phyloP scores from a whole-genome alignment of 2,329 filamentous ascomycete genomes.

The Aspergillus hiratsukae region DNA sequence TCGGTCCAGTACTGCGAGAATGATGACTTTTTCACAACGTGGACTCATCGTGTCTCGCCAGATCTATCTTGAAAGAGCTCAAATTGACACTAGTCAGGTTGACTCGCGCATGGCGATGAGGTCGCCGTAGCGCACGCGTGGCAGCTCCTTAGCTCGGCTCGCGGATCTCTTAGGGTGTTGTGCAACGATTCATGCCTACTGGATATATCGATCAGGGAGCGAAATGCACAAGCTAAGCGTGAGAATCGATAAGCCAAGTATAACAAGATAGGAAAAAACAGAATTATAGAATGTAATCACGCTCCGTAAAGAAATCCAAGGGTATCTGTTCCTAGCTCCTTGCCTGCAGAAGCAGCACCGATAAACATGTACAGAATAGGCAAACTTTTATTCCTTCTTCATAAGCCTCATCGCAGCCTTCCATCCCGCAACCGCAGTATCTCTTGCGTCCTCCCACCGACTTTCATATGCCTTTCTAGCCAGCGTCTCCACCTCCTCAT shows the following conservation, averaged over 20 bases:
- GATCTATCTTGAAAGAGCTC: neutral
- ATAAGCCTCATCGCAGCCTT: conserved; percentile 41
- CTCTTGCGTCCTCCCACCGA: conserved; percentile 60
- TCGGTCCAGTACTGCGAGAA: neutral
- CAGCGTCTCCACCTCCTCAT: conserved; percentile 64
- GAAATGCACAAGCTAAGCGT: neutral
- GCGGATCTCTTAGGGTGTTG: neutral
- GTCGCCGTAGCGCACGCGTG: neutral
- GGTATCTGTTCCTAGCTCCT: neutral
- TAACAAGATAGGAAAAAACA: neutral
- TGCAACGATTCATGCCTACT: neutral
- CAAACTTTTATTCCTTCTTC: conserved; percentile 27
- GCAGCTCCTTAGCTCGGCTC: neutral
- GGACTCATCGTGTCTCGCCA: neutral
- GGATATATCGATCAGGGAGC: neutral
- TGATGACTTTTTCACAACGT: neutral
- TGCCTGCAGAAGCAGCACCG: neutral
- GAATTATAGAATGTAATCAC: neutral
- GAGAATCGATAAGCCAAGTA: neutral
- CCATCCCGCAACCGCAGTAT: conserved; percentile 44
- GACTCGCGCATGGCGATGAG: neutral
- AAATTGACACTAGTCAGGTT: neutral
- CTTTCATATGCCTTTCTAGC: conserved; percentile 63
- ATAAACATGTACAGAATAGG: conserved; percentile 2
- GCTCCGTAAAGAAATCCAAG: neutral